Base-by-base conservation (phyloP, 78 protist genomes). In the Tieghemostelium lacteum region DNA sequence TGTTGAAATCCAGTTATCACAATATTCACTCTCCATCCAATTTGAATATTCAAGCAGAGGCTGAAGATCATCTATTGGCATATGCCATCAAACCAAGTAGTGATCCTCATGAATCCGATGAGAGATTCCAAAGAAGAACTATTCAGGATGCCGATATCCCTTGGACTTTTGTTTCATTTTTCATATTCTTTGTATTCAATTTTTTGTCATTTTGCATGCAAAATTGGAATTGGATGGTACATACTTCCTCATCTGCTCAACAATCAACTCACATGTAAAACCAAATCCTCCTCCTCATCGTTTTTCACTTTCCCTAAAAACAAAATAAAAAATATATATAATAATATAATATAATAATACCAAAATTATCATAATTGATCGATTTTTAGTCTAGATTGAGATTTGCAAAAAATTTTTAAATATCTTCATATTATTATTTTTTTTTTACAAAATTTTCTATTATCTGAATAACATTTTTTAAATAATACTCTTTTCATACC, bases 131-230 rank as follows among this genome's bases (percentile, higher is more conserved):
- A 19, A 36, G 61, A 31, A 37, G 91, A 40, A 69, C 69, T 2
- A 26, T n/a, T 12, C 57, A 40, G 63, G 91, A 83, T 36, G 74
- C 91, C 2, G 91, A 69, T 49, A 57, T 83, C 7, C 66, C 75
- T n/a, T 83, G 37, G 37, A 60, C 91, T 7, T 42, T 58, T 8
- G n/a, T 83, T 39, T 42, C 91, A 3, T 83, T 64, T 45, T 31
- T 83, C 20, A 40, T 55, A 8, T 83, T 83, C 78, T 83, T 66
- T 55, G n/a, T 55, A 6, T 57, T 83, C 2, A 83, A 83, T 52
- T 83, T 83, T 50, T 14, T 83, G 10, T 83, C 91, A 17, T 83
- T 69, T 40, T 83, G 91, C 60, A 64, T 83, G 65, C 91, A 83
- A 58, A 60, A 69, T 36, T 83, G 91, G 91, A 62, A 62, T 60